A percentile compares a stretch with the other conserved stretches of the same genome.
Evolutionary conservation across 768 basidiomycete species (phyloP).

Genomic region (Krasilnikovozyma curviuscula): DNA sequence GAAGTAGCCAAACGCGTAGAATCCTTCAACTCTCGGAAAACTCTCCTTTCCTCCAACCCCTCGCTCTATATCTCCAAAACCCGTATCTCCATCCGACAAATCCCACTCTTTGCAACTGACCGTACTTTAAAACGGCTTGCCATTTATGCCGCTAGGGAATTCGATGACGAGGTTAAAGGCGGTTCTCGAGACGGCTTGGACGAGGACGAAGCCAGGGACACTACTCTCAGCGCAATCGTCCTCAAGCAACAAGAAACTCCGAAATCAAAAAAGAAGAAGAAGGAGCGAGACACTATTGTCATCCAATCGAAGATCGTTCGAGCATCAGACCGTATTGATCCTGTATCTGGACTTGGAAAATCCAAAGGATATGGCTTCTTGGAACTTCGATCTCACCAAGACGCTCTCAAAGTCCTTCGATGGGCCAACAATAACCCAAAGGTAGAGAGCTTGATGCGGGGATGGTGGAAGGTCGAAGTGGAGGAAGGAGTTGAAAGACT

Average conservation of each 20-base stretch:
- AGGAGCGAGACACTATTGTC: slow-evolving; percentile 35
- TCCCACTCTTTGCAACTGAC: slow-evolving; percentile 78
- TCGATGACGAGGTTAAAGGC: slow-evolving; percentile 55
- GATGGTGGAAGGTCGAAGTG: slow-evolving; percentile 71
- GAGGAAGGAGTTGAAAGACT: slow-evolving; percentile 28
- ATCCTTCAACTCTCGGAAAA: slow-evolving; percentile 67
- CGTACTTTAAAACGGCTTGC: slow-evolving; percentile 73
- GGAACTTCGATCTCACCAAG: slow-evolving; percentile 69
- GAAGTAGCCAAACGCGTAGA: slow-evolving; percentile 71
- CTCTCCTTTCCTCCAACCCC: slow-evolving; percentile 73
- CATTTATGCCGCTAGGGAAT: slow-evolving; percentile 55
- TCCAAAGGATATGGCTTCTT: slow-evolving; percentile 92
- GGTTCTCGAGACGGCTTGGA: slow-evolving; percentile 43
- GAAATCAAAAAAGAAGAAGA: slow-evolving; percentile 26
- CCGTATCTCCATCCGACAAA: slow-evolving; percentile 78
- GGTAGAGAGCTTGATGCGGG: slow-evolving; percentile 43
- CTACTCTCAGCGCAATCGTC: slow-evolving; percentile 22
- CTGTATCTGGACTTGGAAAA: slow-evolving; percentile 63
- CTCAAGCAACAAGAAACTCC: slow-evolving; percentile 7
- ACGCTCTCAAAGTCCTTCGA: slow-evolving; percentile 72
- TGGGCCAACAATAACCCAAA: slow-evolving; percentile 84
- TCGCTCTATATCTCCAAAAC: slow-evolving; percentile 86
- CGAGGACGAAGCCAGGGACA: slow-evolving; percentile 49
- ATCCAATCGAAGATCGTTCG: slow-evolving; percentile 86
- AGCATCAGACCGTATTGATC: slow-evolving; percentile 70